Evolutionary conservation across 1,284 basidiomycete genomes (phyloP).

Genomic region (Ceratobasidium sp.): DNA sequence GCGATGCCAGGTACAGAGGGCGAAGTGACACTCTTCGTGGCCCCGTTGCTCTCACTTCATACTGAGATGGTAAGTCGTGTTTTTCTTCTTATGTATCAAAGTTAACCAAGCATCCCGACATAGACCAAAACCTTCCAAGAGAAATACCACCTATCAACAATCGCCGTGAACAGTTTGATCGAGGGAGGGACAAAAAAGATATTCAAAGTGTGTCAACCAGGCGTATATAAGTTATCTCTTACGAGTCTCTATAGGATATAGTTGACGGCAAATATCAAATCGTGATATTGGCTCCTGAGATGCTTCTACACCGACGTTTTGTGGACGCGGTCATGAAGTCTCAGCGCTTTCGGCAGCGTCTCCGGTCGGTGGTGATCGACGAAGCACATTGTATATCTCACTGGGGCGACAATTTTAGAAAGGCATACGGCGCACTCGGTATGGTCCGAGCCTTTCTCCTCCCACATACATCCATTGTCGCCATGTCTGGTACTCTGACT

Average conservation of each 20-base stretch:
- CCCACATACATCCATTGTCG: neutral
- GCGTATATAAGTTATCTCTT: neutral
- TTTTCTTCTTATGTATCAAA: neutral
- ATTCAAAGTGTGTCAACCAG: neutral
- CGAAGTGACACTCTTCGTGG: neutral
- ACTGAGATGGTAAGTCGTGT: neutral
- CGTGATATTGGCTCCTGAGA: slow-evolving; percentile 5
- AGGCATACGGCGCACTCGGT: neutral
- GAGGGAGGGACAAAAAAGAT: neutral
- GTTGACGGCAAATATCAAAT: slow-evolving; percentile 14
- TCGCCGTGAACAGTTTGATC: slow-evolving; percentile 5
- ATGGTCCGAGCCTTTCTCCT: neutral
- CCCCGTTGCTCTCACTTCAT: neutral
- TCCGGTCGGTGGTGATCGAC: slow-evolving; percentile 10
- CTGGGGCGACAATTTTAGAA: slow-evolving; percentile 12
- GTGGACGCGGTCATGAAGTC: neutral
- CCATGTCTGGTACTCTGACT: neutral
- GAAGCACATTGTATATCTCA: slow-evolving; percentile 34
- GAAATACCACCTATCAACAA: neutral
- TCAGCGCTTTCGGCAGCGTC: neutral
- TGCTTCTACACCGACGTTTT: neutral
- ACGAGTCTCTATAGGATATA: neutral
- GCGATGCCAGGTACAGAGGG: neutral
- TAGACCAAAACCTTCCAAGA: neutral
- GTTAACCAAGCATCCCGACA: neutral